These are phyloP conservation scores for Hirschfeldia incana DNA, from an alignment of 345 rosid genomes.

Conservation along the genomic window DNA sequence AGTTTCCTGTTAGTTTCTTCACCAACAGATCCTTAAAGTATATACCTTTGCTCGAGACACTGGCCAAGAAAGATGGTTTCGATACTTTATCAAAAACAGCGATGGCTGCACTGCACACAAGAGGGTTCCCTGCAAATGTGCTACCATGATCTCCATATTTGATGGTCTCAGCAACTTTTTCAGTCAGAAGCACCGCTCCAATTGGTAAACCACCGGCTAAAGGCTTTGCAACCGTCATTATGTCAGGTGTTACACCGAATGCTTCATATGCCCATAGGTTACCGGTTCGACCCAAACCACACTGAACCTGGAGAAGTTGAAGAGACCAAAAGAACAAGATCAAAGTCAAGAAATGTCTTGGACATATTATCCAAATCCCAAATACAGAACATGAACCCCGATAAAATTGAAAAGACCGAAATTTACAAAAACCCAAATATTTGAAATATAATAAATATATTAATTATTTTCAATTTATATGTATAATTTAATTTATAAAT, in stretches of 20 bases:
- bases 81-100: slow-evolving; percentile 71
- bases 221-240: slow-evolving; percentile 96
- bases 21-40: slow-evolving; percentile 58
- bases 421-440: too few relatives aligned
- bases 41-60: slow-evolving; percentile 63
- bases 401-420: too few relatives aligned
- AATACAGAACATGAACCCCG: not conserved
- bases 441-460: too few relatives aligned
- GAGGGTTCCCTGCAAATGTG: slow-evolving; percentile 86
- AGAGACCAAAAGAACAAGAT: not conserved
- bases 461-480: too few relatives aligned
- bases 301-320: slow-evolving; percentile 53
- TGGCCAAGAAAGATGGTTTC: slow-evolving; percentile 66
- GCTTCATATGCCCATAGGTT: slow-evolving; percentile 82
- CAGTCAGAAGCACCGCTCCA: slow-evolving; percentile 75
- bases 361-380: not conserved
- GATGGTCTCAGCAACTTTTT: slow-evolving; percentile 72
- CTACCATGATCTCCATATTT: slow-evolving; percentile 85
- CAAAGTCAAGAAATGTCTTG: not conserved
- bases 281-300: slow-evolving; percentile 86
- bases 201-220: slow-evolving; percentile 95
- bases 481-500: too few relatives aligned
- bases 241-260: slow-evolving; percentile 67
- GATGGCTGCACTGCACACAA: slow-evolving; percentile 71
- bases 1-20: slow-evolving; percentile 61